Evolutionary conservation across 106 monocot species (phyloP).

Genomic region (Allium fistulosum): DNA sequence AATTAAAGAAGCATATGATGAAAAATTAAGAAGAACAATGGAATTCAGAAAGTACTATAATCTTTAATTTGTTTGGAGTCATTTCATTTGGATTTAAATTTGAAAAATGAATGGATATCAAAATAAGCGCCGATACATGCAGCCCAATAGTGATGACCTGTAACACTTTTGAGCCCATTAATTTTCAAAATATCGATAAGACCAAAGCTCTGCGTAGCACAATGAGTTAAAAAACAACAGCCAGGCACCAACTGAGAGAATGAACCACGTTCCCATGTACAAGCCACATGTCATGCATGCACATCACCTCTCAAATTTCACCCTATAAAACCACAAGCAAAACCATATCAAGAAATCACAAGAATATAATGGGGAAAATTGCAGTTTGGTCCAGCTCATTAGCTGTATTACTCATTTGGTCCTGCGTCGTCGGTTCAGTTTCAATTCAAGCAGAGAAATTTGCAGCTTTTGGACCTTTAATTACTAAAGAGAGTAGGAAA

Average conservation of each 20-base stretch:
- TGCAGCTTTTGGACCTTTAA: constrained; percentile 14
- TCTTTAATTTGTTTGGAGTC: too few species aligned
- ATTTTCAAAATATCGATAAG: too few species aligned
- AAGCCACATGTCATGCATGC: constrained; percentile 11
- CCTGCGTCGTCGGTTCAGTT: not conserved
- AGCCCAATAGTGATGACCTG: too few species aligned
- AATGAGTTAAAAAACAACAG: too few species aligned
- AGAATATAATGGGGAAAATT: not conserved
- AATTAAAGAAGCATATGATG: too few species aligned
- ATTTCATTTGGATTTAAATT: too few species aligned
- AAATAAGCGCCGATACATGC: too few species aligned
- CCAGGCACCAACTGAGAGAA: not conserved
- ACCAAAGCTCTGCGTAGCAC: too few species aligned
- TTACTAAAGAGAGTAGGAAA: constrained; percentile 51
- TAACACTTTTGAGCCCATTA: too few species aligned
- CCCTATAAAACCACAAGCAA: not conserved
- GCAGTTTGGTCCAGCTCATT: not conserved
- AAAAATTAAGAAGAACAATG: too few species aligned
- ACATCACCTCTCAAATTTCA: not conserved
- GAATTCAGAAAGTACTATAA: too few species aligned
- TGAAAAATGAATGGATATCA: too few species aligned
- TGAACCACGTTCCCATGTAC: not conserved
- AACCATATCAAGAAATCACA: not conserved
- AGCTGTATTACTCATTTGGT: not conserved
- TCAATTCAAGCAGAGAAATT: not conserved